Base-by-base conservation (phyloP, 257 asterid genomes). In the Scutellaria galericulata region DNA sequence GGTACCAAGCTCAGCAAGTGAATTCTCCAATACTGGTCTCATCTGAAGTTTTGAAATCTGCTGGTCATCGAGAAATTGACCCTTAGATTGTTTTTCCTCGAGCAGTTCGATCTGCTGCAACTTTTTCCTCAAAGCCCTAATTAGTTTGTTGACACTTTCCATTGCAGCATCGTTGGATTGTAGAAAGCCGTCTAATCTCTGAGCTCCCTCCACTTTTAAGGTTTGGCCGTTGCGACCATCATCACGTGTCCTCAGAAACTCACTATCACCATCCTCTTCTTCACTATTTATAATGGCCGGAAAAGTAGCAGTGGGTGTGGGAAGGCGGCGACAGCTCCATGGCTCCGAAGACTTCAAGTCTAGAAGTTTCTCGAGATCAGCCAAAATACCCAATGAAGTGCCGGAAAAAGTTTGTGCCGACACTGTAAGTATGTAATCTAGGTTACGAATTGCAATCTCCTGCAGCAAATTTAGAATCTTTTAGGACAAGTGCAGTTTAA, bases 21-120 rank as follows among this genome's bases (percentile, higher is more conserved):
- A 81, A 69, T 68, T 84, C 81, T 95, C 96, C 83, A 95, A 66
- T 42, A 39, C 84, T 47, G 84, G 1, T 86, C 89, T 83, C 45
- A 78, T 84, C 86, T 79, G 91, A 53, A 95, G 88, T 81, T 95
- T 95, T 15, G 81, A 85, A 42, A 92, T 77, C 86, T 95, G 99
- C 84, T 95, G 99, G 77, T 84, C 90, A 81, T 95, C 99, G 24
- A 95, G 90, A 72, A 64, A 64, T 46, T 83, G 87, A 7, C 99
- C 96, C 75, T 83, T 88, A 3, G 80, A 81, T 59, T 64, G 87
- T 82, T 90, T 95, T 55, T 84, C 95, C 85, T 95, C 98, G 24
- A 95, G 97, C 82, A 95, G 86, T 84, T 90, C 96, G 80, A 95
- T 87, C 88, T 92, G 99, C 83, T 95, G 99, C 87, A 95, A 77